These are phyloP conservation scores for Tetrahymena elliotti DNA, from an alignment of 73 alveolate genomes.

Conservation along the genomic window DNA sequence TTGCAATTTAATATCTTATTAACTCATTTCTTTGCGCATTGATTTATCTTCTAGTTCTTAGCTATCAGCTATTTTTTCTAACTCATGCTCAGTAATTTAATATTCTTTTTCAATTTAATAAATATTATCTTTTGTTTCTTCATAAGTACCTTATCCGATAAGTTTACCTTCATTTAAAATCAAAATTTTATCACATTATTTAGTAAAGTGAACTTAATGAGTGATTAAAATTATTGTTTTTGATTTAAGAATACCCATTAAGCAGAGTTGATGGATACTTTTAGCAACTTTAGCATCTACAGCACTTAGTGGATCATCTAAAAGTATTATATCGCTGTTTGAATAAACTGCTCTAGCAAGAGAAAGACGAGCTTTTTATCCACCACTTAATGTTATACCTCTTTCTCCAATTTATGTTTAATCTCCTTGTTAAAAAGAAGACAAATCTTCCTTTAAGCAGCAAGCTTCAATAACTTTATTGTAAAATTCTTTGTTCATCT, in stretches of 20 bases:
- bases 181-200: constrained; percentile 16
- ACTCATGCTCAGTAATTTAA: background rate
- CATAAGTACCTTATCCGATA: background rate
- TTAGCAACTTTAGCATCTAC: constrained; percentile 63
- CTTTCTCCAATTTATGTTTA: constrained; percentile 76
- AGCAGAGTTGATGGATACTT: constrained; percentile 26
- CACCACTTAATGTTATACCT: constrained; percentile 72
- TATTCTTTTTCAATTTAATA: background rate
- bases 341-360: constrained; percentile 79
- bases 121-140: background rate
- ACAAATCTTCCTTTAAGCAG: constrained; percentile 52
- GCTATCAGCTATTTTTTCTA: background rate
- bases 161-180: constrained; percentile 43
- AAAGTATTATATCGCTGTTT: constrained; percentile 50
- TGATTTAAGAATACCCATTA: constrained; percentile 5
- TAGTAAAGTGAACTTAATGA: constrained; percentile 44
- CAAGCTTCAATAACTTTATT: constrained; percentile 50
- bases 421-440: constrained; percentile 52
- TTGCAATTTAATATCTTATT: background rate
- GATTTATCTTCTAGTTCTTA: too few relatives aligned
- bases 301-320: constrained; percentile 67
- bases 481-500: constrained; percentile 48
- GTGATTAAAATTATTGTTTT: constrained; percentile 43
- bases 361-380: constrained; percentile 70
- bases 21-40: too few relatives aligned